phyloP scores from a whole-genome alignment of 805 yeast genomes.

The Clavispora carvajalis region DNA sequence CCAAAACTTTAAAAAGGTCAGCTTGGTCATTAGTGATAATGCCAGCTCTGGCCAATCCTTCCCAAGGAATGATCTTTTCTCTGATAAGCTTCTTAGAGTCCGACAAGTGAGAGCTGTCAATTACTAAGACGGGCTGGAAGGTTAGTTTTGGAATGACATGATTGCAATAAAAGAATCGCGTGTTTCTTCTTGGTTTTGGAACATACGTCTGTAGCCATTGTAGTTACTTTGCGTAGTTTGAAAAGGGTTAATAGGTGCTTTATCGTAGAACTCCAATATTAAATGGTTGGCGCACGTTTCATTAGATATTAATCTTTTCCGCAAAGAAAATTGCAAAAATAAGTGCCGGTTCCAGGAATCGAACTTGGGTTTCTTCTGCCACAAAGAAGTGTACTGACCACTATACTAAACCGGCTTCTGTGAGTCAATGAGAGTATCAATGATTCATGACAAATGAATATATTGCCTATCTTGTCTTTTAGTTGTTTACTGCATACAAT shows the following conservation, averaged over 20 bases:
- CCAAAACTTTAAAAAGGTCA: conserved; percentile 48
- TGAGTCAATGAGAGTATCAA: background rate
- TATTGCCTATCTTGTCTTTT: no score
- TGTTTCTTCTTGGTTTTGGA: background rate
- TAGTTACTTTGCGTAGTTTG: background rate
- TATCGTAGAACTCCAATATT: background rate
- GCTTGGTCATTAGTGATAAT: conserved; percentile 67
- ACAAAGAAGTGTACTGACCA: conserved; percentile 47
- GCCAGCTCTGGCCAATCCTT: conserved; percentile 74
- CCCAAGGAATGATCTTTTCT: conserved; percentile 87
- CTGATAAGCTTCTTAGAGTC: conserved; percentile 66
- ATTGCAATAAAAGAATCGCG: background rate
- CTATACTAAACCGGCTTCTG: conserved; percentile 42
- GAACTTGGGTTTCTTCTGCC: conserved; percentile 49
- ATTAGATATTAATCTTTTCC: background rate
- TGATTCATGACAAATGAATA: no score
- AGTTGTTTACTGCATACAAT: no score
- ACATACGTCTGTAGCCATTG: conserved; percentile 1
- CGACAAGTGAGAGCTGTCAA: conserved; percentile 63
- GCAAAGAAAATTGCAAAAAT: conserved; percentile 10
- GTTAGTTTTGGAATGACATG: no score
- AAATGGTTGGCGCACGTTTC: background rate
- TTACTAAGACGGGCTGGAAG: conserved; percentile 32
- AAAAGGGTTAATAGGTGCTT: background rate
- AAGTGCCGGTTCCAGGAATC: conserved; percentile 47